These are phyloP conservation scores for Scleroderma citrinum DNA, from an alignment of 768 basidiomycete species.

Conservation along the genomic window DNA sequence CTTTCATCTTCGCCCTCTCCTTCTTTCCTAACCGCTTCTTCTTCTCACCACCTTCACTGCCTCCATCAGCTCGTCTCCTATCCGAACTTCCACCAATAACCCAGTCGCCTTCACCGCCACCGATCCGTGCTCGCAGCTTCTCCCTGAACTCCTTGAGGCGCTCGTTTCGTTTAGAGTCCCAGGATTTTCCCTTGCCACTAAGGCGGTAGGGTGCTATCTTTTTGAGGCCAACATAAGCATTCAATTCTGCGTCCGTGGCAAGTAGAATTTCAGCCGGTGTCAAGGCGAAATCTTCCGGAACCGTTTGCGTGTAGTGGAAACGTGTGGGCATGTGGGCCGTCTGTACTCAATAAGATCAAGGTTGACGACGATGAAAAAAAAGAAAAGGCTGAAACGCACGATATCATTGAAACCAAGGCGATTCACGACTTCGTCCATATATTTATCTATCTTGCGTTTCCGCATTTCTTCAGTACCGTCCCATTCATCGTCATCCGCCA, in stretches of 20 bases:
- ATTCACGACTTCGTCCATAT: constrained; percentile 87
- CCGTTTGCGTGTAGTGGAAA: constrained; percentile 82
- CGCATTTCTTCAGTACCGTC: constrained; percentile 89
- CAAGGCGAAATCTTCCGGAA: constrained; percentile 59
- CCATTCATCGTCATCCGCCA: constrained; percentile 64
- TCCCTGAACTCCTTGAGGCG: constrained; percentile 69
- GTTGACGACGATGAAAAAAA: not conserved
- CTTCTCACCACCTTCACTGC: constrained; percentile 18
- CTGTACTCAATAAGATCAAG: constrained; percentile 32
- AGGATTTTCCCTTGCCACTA: constrained; percentile 33
- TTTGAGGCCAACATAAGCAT: constrained; percentile 85
- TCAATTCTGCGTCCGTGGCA: constrained; percentile 90
- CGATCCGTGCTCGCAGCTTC: constrained; percentile 44
- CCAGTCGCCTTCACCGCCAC: constrained; percentile 16
- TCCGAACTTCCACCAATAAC: constrained; percentile 1
- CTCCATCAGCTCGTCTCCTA: constrained; percentile 7
- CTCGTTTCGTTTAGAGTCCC: constrained; percentile 59
- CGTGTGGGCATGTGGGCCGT: constrained; percentile 86
- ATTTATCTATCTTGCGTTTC: constrained; percentile 74
- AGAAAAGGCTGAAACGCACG: constrained; percentile 42
- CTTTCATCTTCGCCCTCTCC: constrained; percentile 52
- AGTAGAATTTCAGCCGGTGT: constrained; percentile 82
- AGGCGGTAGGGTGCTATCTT: constrained; percentile 87
- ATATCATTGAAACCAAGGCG: constrained; percentile 90
- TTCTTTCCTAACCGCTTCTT: constrained; percentile 72